Evolutionary conservation across 2,329 filamentous ascomycete genomes (phyloP).

Genomic region (Trichoderma harzianum): DNA sequence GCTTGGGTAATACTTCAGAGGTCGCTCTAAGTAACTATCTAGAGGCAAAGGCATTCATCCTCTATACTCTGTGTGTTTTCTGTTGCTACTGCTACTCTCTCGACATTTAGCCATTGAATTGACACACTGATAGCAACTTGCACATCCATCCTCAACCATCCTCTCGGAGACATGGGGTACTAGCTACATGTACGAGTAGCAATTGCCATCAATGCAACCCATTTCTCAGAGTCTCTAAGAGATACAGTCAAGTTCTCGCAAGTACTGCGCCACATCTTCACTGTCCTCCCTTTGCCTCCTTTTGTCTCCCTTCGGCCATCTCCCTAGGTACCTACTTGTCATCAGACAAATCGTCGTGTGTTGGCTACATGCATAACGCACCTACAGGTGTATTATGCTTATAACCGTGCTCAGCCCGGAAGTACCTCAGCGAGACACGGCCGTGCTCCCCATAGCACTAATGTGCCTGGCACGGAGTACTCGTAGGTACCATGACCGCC

Average conservation of each 20-base stretch:
- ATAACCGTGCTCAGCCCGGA: not conserved
- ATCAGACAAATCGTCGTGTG: not conserved
- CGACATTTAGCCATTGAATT: too few relatives aligned
- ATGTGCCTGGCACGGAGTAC: not conserved
- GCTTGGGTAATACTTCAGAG: not conserved
- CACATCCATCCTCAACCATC: not conserved
- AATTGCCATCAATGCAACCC: not conserved
- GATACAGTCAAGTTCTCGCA: not conserved
- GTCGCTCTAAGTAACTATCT: not conserved
- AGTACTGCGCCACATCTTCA: not conserved
- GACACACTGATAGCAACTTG: not conserved
- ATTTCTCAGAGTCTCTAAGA: not conserved
- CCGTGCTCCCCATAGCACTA: not conserved
- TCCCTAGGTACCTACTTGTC: not conserved
- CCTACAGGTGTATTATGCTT: not conserved
- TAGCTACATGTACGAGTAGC: not conserved
- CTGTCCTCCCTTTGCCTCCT: not conserved
- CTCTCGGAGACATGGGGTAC: not conserved
- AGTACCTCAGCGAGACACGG: not conserved
- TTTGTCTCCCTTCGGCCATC: not conserved
- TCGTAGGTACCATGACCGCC: not conserved
- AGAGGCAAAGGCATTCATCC: not conserved
- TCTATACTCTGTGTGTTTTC: not conserved
- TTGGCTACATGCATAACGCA: not conserved
- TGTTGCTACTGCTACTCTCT: not conserved